Base-by-base conservation (phyloP, 768 basidiomycete genomes). In the Gymnopilus junonius region DNA sequence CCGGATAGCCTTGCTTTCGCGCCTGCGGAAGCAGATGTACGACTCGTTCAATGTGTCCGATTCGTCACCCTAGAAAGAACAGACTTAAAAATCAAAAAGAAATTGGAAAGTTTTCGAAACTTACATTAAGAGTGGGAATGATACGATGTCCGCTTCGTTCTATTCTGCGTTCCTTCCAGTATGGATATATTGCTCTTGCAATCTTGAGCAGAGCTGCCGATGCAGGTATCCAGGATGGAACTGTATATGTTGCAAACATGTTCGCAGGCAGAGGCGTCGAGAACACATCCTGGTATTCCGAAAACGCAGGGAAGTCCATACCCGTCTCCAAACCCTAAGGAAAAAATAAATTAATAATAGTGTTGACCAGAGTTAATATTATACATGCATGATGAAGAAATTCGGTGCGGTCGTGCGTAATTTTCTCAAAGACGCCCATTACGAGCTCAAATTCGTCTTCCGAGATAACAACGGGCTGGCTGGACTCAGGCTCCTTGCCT, bases 371-470 rank as follows among this genome's bases (percentile, higher is more conserved):
- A 60, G 43, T 20, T 42, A 37, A 43, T 21, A 59, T 25, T 45
- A 45, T 12, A 86, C 93, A 55, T 73, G 95, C 96, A 70, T 93
- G 88, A 73, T 97, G 95, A 5, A 99, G 82, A 74, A 89, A 94
- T 65, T 95, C 94, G 0, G 91, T 90, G 72, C 90, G 92, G 70
- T 95, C 92, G 66, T 96, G 93, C 0, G 95, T 94, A 45, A 90
- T 83, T 71, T 91, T 92, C 80, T 99, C 97, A 69, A 97, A 90
- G 51, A 99, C 74, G 21, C 94, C 94, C 95, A 98, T 97, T 61
- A 97, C 87, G 65, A 95, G 83, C 75, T 99, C 97, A 65, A 99
- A 97, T 69, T 95, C 91, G 68, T 97, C 94, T 71, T 97, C 96
- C 3, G 87, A 82, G 61, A 99, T 90, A 58, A 82, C 76, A n/a